A percentile compares a stretch with the other conserved stretches of the same genome.
These are phyloP conservation scores for Drechslerella coelobrocha DNA, from an alignment of 2,329 filamentous ascomycete species.

Conservation along the genomic window DNA sequence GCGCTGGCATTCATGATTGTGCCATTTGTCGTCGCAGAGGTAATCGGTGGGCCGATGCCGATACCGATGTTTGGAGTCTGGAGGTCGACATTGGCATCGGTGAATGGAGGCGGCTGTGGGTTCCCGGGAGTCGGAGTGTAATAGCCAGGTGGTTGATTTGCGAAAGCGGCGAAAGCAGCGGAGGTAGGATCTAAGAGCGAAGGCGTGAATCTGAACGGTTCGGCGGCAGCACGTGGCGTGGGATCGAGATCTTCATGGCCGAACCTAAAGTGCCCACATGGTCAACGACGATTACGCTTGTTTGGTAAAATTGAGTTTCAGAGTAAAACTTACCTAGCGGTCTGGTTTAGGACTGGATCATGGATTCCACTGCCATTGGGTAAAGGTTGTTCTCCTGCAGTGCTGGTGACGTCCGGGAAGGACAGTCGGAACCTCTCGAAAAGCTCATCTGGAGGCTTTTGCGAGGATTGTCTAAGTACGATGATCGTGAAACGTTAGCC, in stretches of 20 bases:
- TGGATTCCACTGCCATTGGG: slow-evolving; percentile 39
- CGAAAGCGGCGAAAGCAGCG: slow-evolving; percentile 78
- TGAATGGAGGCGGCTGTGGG: slow-evolving; percentile 67
- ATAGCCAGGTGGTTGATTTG: slow-evolving; percentile 79
- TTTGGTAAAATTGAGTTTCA: neutral
- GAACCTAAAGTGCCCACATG: slow-evolving; percentile 19
- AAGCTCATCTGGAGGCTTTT: slow-evolving; percentile 55
- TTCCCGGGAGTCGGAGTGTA: slow-evolving; percentile 87
- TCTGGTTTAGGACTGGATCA: slow-evolving; percentile 23
- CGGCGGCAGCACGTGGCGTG: slow-evolving; percentile 78
- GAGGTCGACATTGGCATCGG: slow-evolving; percentile 72
- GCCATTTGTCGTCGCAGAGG: slow-evolving; percentile 63
- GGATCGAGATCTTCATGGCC: slow-evolving; percentile 72
- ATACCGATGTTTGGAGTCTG: slow-evolving; percentile 80
- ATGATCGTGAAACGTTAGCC: neutral
- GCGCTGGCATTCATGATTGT: slow-evolving; percentile 23
- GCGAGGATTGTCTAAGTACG: slow-evolving; percentile 55
- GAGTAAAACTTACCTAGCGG: slow-evolving; percentile 23
- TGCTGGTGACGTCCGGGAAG: slow-evolving; percentile 53
- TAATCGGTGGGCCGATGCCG: slow-evolving; percentile 79
- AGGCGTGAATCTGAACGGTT: slow-evolving; percentile 86
- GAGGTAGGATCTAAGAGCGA: slow-evolving; percentile 86
- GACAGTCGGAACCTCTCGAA: slow-evolving; percentile 55
- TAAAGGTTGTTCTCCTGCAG: slow-evolving; percentile 33
- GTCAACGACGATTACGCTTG: neutral